phyloP scores from a whole-genome alignment of 495 filamentous ascomycete genomes.

The Trichoderma asperelloides region DNA sequence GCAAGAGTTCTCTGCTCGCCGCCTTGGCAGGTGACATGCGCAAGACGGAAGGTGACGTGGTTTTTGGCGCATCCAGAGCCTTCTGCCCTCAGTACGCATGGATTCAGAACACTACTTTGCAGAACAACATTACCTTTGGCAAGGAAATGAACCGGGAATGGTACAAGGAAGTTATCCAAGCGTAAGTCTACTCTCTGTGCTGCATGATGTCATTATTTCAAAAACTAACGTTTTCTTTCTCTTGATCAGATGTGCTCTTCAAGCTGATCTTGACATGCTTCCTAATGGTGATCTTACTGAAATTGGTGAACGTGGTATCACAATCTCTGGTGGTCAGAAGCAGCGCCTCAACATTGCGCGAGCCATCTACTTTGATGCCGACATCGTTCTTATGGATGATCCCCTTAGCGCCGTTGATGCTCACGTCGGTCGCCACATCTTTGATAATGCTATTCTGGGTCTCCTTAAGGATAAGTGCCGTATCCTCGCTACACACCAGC shows the following conservation, averaged over 20 bases:
- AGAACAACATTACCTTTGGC: slow-evolving; percentile 86
- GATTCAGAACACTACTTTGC: slow-evolving; percentile 88
- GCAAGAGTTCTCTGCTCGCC: slow-evolving; percentile 84
- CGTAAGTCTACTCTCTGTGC: slow-evolving; percentile 24
- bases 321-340: slow-evolving; percentile 76
- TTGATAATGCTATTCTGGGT: slow-evolving; percentile 89
- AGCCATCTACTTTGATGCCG: slow-evolving; percentile 76
- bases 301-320: slow-evolving; percentile 74
- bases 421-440: slow-evolving; percentile 87
- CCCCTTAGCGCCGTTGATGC: slow-evolving; percentile 77
- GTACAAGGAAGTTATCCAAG: slow-evolving; percentile 51
- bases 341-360: slow-evolving; percentile 76
- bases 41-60: slow-evolving; percentile 61
- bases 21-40: slow-evolving; percentile 94
- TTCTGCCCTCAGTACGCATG: slow-evolving; percentile 96
- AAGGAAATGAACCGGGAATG: slow-evolving; percentile 59
- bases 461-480: slow-evolving; percentile 81
- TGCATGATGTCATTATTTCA: neutral
- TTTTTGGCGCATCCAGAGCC: slow-evolving; percentile 66
- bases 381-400: slow-evolving; percentile 78
- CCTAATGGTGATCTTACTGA: slow-evolving; percentile 64
- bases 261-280: slow-evolving; percentile 66
- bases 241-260: slow-evolving; percentile 56
- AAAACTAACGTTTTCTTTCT: slow-evolving; percentile 23
- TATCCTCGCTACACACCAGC: slow-evolving; percentile 88